Evolutionary conservation across 2,329 filamentous ascomycete species (phyloP), one percentile per base, ranked within the genome.

Genomic region (Apiospora aurea): DNA sequence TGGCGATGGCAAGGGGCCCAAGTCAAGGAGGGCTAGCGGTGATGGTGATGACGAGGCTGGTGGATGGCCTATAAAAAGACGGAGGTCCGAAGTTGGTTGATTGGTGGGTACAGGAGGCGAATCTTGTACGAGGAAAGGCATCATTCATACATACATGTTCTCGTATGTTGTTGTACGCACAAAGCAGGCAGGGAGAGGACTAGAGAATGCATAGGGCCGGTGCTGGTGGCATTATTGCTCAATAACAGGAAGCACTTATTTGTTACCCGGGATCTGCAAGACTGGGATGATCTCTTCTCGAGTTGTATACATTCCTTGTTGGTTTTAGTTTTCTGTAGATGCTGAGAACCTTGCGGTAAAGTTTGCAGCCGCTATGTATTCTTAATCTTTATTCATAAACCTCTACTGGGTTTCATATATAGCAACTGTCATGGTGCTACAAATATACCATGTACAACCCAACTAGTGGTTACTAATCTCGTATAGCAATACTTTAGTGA

Each of bases 21-120:
- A 64, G 21, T 64, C 57, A 41, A 64, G 57, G 18, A 64, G 57
- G 18, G 18, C 29, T n/a, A 14, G 18, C 5, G 57, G n/a, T n/a
- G 18, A 21, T 13, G 34, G n/a, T 7, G 57, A 11, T 13, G 57
- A 41, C 4, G 34, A 41, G 81, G 5, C 84, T 85, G 61, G 79
- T n/a, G 69, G 21, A 14, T 70, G 41, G 69, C 68, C 68, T 0
- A 41, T 29, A 1, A 57, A 69, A 34, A 57, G 47, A 34, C 34
- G 29, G 26, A 69, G 8, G 34, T 57, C 68, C 3, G 47, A 57
- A 24, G n/a, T 41, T 41, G 26, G 41, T 41, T 14, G 34, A n/a
- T 41, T 41, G 14, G 18, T 41, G 18, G n/a, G 18, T 2, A 41
- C 29, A 61, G 34, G 16, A 29, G 29, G 16, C 16, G 21, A 24